Evolutionary conservation across 2,329 filamentous ascomycete species (phyloP), one percentile per base, ranked within the genome.

Genomic region (Ophiostoma angusticollis): DNA sequence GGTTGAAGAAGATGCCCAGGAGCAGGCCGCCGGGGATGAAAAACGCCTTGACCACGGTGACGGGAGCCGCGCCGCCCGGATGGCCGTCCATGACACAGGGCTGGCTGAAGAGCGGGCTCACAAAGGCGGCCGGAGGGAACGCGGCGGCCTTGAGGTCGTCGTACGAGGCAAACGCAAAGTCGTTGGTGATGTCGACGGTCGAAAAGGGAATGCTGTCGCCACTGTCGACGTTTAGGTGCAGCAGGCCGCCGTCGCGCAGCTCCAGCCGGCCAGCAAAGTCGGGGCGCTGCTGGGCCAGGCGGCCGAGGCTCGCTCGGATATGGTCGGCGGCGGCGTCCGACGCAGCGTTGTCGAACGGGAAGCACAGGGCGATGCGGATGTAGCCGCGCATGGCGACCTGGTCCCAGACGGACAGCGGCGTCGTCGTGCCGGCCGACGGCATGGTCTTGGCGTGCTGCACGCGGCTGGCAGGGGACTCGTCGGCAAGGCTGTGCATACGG

Each of bases 1-100:
- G 63, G 42, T 64, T 60, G 32, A 65, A 49, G 41, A 55, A 62
- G n/a, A 61, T 44, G 6, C 52, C 56, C 17, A 67, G 52, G 6
- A 65, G 41, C 9, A 66, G 37, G 1, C 63, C 63, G 3, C 60
- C 63, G 4, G 52, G 45, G 7, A 61, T 54, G 37, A 63, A 55
- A 29, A 56, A 54, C n/a, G 54, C 57, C 12, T 58, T 55, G 6
- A 66, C 52, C n/a, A 53, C 52, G 2, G 56, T 54, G 9, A 60
- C 60, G 0, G 61, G 63, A n/a, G n/a, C n/a, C n/a, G n/a, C n/a
- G 18, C 62, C 50, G 0, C 47, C 46, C 6, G 46, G 31, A 9
- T 39, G 25, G 17, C 37, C 40, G 9, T 31, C 37, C 41, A 48
- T 27, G 6, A 39, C 9, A 18, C 37, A 40, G 33, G 44, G n/a